Evolutionary conservation across 1,139 yeast genomes (phyloP), one percentile per base, ranked within the genome.

Genomic region (Lodderomyces parapsilosis): DNA sequence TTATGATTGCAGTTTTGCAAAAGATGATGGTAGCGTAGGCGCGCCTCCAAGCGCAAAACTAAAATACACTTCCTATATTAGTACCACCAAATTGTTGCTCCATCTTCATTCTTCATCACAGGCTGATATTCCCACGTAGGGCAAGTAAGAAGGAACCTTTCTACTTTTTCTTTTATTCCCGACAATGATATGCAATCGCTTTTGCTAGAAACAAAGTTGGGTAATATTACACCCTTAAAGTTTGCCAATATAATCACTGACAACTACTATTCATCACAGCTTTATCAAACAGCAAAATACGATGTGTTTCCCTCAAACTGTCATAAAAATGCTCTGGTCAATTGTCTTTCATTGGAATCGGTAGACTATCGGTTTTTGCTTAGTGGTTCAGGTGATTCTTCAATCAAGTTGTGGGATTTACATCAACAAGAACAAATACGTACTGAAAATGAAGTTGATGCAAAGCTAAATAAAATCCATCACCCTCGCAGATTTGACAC

Each of bases 311-410:
- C 77, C 1, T 44, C 52, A 34, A 68, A 65, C 49, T 66, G 68
- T 48, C 78, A 72, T 50, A 49, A 53, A 24, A 61, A 62, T 43
- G 75, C 78, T 1, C 80, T 87, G 9, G 81, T 87, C 19, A 86
- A 85, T 50, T 67, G 86, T 10, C 63, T 89, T 17, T 78, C 85
- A 1, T 55, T 88, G n/a, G 96, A 88, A 47, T 54, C 60, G 9
- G 60, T 63, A 0, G 78, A 77, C 6, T 58, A 67, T 41, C 65
- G 75, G 46, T 83, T 65, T 48, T 52, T 88, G 47, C 61, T 90
- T 4, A 79, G 89, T 36, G 96, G 94, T 0, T 80, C 88, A 35
- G 88, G 89, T 2, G 95, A 89, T 56, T 83, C 93, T 0, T 73
- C 84, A 3, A 71, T 90, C 11, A 78, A 78, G 43, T 49, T 84